phyloP scores from a whole-genome alignment of 2,329 filamentous ascomycete genomes.

The Arthrobotrys sphaeroides region DNA sequence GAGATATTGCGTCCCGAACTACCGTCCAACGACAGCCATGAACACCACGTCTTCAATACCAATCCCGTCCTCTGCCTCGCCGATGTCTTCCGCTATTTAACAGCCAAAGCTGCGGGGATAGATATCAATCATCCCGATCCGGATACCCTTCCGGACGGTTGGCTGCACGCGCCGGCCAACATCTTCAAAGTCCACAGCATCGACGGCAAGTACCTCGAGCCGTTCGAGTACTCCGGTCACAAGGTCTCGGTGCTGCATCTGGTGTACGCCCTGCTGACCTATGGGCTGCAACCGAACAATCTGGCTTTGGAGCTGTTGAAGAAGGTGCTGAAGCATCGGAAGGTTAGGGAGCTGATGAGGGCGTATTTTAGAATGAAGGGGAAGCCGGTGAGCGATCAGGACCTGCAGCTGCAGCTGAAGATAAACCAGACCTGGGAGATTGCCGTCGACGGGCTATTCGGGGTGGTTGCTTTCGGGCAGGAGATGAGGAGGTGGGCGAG shows the following conservation, averaged over 20 bases:
- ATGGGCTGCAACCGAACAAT: conserved; percentile 34
- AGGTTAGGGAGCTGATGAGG: conserved; percentile 27
- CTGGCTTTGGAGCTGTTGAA: conserved; percentile 41
- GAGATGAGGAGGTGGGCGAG: conserved; percentile 38
- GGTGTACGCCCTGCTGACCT: conserved; percentile 36
- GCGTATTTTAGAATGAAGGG: conserved; percentile 32
- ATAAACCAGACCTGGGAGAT: conserved; percentile 11
- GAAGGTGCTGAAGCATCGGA: conserved; percentile 19
- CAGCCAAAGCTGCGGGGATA: conserved; percentile 30
- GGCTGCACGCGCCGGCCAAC: neutral
- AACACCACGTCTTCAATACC: neutral
- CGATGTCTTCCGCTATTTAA: conserved; percentile 24
- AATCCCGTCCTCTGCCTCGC: conserved; percentile 12
- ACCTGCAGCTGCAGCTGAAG: conserved; percentile 46
- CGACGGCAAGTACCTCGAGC: conserved; percentile 5
- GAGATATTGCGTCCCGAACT: neutral
- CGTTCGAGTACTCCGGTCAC: conserved; percentile 36
- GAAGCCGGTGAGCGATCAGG: conserved; percentile 25
- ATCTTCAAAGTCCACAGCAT: conserved; percentile 23
- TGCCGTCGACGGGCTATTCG: conserved; percentile 12
- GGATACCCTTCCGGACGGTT: conserved; percentile 21
- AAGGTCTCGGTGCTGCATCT: conserved; percentile 31
- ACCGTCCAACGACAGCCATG: neutral
- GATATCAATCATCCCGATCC: conserved; percentile 31
- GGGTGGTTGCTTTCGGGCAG: neutral